Evolutionary conservation across 140 eudicot genomes (phyloP).

Genomic region (Flaveria floridana): DNA sequence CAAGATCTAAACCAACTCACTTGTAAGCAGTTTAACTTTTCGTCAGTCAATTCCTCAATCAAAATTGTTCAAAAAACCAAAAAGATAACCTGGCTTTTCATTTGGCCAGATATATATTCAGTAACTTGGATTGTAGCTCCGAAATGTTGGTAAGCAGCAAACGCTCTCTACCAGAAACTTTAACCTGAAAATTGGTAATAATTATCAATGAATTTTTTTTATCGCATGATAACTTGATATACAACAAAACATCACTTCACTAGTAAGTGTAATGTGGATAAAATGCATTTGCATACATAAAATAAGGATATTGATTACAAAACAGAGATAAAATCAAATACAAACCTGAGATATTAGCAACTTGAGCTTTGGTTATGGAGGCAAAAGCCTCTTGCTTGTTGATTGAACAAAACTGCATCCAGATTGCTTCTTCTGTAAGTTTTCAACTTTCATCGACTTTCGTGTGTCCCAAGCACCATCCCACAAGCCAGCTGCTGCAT

Average conservation of each 20-base stretch:
- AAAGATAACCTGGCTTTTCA: not conserved
- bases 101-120: not conserved
- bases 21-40: constrained; percentile 63
- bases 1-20: constrained; percentile 39
- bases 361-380: constrained; percentile 22
- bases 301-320: not conserved
- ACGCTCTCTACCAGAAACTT: constrained; percentile 37
- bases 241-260: no score
- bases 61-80: constrained; percentile 42
- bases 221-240: not conserved
- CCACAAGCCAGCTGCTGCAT: constrained; percentile 73
- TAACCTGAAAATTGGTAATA: not conserved
- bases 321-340: not conserved
- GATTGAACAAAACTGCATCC: constrained; percentile 49
- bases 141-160: constrained; percentile 63
- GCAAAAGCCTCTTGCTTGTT: constrained; percentile 28
- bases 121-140: constrained; percentile 81
- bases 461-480: constrained; percentile 43
- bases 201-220: not conserved
- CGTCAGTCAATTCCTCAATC: constrained; percentile 77
- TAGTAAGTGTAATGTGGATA: no score
- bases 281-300: no score
- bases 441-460: constrained; percentile 42
- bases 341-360: not conserved
- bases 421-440: constrained; percentile 36